These are phyloP conservation scores for Epichloe gansuensis DNA, from an alignment of 2,329 filamentous ascomycete genomes.

Conservation along the genomic window DNA sequence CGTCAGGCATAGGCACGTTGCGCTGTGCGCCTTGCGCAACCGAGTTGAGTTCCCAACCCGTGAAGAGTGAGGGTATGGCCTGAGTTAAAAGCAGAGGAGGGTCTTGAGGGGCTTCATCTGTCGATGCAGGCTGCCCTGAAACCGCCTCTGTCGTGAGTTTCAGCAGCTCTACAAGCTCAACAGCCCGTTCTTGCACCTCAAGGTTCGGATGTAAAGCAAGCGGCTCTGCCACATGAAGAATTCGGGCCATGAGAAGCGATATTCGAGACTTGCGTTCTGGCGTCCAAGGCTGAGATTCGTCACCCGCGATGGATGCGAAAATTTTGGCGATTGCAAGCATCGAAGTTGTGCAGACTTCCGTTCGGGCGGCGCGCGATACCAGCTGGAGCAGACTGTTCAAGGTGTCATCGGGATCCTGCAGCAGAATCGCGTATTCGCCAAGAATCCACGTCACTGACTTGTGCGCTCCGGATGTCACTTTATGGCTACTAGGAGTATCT, in stretches of 20 bases:
- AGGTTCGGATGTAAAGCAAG: constrained; percentile 71
- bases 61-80: constrained; percentile 78
- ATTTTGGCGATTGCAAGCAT: constrained; percentile 80
- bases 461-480: constrained; percentile 51
- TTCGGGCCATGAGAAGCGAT: constrained; percentile 64
- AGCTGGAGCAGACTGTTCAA: constrained; percentile 62
- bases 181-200: constrained; percentile 88
- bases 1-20: constrained; percentile 69
- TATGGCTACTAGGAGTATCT: constrained; percentile 41
- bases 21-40: constrained; percentile 71
- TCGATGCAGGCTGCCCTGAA: constrained; percentile 48
- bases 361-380: constrained; percentile 40
- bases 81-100: constrained; percentile 77
- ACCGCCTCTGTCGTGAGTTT: constrained; percentile 76
- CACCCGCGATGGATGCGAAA: constrained; percentile 58
- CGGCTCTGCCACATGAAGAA: constrained; percentile 70
- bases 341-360: constrained; percentile 62
- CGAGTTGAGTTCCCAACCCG: constrained; percentile 79
- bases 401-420: constrained; percentile 57
- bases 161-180: constrained; percentile 83
- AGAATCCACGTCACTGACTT: constrained; percentile 72
- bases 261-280: constrained; percentile 59
- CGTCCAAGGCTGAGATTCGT: constrained; percentile 56
- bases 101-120: constrained; percentile 43
- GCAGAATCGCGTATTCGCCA: constrained; percentile 71